These are phyloP conservation scores for Cyberlindnera samutprakarnensis DNA, from an alignment of 805 yeast species.

Conservation along the genomic window DNA sequence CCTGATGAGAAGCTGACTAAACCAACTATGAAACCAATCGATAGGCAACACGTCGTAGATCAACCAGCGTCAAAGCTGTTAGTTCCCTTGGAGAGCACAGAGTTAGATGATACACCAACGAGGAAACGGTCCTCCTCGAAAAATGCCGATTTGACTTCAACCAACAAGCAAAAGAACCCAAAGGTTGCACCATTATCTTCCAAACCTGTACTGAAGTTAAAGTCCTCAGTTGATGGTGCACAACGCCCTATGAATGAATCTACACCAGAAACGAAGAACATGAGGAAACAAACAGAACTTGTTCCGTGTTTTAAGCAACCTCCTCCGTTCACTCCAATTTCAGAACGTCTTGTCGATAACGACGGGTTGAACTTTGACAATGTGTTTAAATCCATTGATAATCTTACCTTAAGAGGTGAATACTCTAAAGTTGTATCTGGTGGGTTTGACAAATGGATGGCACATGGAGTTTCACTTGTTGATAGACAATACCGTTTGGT, in stretches of 20 bases:
- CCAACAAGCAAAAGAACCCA: slow-evolving; percentile 1
- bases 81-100: slow-evolving; percentile 8
- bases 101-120: slow-evolving; percentile 11
- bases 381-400: slow-evolving; percentile 16
- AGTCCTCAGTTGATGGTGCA: background rate
- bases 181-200: background rate
- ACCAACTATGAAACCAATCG: slow-evolving; percentile 5
- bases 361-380: slow-evolving; percentile 7
- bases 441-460: slow-evolving; percentile 30
- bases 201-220: background rate
- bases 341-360: slow-evolving; percentile 6
- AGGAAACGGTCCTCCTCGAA: slow-evolving; percentile 7
- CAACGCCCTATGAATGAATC: background rate
- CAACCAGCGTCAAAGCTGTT: slow-evolving; percentile 14
- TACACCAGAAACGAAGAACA: background rate
- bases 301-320: too few relatives aligned
- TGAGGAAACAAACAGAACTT: background rate
- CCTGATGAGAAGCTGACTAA: slow-evolving; percentile 12
- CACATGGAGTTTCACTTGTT: slow-evolving; percentile 26
- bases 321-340: slow-evolving; percentile 6
- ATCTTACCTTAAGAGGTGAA: slow-evolving; percentile 16
- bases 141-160: too few relatives aligned
- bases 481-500: slow-evolving; percentile 28
- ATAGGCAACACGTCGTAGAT: slow-evolving; percentile 7
- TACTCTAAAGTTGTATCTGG: slow-evolving; percentile 22